These are phyloP conservation scores for Entoloma clypeatum DNA, from an alignment of 1,284 basidiomycete genomes.

Conservation along the genomic window DNA sequence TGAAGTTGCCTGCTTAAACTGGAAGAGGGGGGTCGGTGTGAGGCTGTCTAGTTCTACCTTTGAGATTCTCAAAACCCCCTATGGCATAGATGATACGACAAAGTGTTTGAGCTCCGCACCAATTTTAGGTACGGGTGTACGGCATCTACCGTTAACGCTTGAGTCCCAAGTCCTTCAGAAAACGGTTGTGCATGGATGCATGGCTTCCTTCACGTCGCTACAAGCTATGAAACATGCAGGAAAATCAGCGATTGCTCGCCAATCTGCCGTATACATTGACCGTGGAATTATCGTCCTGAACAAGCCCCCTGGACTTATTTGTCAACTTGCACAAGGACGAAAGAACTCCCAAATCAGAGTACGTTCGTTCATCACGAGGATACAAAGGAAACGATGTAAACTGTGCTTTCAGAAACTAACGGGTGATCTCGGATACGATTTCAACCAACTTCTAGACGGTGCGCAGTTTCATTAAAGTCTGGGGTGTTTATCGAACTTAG, in stretches of 20 bases:
- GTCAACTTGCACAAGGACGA: conserved; percentile 39
- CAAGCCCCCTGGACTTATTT: conserved; percentile 58
- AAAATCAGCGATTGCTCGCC: background rate
- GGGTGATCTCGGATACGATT: conserved; percentile 4
- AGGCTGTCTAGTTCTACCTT: no score
- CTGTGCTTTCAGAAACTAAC: background rate
- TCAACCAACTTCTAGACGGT: conserved; percentile 19
- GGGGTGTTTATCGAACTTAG: conserved; percentile 3
- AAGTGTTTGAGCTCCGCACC: no score
- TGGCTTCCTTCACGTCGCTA: background rate
- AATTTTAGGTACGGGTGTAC: no score
- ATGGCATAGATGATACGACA: no score
- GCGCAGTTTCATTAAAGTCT: no score
- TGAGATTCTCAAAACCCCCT: no score
- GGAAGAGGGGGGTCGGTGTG: no score
- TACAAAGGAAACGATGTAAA: no score
- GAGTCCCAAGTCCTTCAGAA: background rate
- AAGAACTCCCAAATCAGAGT: no score
- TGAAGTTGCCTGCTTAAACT: no score
- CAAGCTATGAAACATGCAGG: background rate
- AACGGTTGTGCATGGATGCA: background rate
- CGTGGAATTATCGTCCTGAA: conserved; percentile 52
- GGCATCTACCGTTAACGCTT: no score
- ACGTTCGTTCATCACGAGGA: no score
- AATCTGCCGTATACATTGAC: conserved; percentile 47